Evolutionary conservation across 495 filamentous ascomycete species (phyloP).

Genomic region (Podospora didyma): DNA sequence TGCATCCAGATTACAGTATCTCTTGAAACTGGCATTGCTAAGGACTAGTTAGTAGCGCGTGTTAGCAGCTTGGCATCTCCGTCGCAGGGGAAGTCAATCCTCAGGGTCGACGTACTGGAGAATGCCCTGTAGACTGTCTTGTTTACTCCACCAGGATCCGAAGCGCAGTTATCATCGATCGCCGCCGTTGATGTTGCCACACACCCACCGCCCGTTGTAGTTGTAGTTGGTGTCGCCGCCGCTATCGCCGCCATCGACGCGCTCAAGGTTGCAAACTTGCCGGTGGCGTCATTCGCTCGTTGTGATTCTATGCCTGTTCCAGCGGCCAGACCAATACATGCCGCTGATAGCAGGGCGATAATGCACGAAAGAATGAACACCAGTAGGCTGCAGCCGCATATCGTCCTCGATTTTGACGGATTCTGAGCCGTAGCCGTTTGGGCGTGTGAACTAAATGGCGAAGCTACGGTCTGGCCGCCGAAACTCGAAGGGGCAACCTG

Average conservation of each 20-base stretch:
- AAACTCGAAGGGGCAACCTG: slow-evolving; percentile 1
- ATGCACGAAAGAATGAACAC: slow-evolving; percentile 39
- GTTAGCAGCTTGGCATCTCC: not conserved
- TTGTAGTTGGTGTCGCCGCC: slow-evolving; percentile 20
- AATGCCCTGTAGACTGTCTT: slow-evolving; percentile 27
- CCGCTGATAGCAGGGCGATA: slow-evolving; percentile 35
- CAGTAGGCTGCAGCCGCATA: slow-evolving; percentile 34
- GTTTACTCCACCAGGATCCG: slow-evolving; percentile 23
- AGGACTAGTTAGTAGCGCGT: slow-evolving; percentile 28
- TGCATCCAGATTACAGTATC: slow-evolving; percentile 39
- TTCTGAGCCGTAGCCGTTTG: not conserved
- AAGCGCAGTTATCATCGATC: slow-evolving; percentile 37
- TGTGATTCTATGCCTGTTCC: slow-evolving; percentile 38
- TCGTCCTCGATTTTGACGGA: not conserved
- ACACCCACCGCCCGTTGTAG: not conserved
- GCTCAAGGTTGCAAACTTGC: slow-evolving; percentile 22
- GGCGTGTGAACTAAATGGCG: slow-evolving; percentile 1
- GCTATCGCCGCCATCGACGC: slow-evolving; percentile 11
- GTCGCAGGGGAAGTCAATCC: not conserved
- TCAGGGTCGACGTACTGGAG: slow-evolving; percentile 8
- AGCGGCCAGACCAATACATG: slow-evolving; percentile 41
- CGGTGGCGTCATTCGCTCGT: slow-evolving; percentile 34
- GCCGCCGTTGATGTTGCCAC: slow-evolving; percentile 12
- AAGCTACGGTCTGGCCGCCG: slow-evolving; percentile 9
- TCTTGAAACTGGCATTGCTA: slow-evolving; percentile 27